Percentiles rank a stretch among this genome's conserved stretches.
Conservation (phyloP, 495 filamentous ascomycete genomes). For the Hyaloscypha bicolor region DNA sequence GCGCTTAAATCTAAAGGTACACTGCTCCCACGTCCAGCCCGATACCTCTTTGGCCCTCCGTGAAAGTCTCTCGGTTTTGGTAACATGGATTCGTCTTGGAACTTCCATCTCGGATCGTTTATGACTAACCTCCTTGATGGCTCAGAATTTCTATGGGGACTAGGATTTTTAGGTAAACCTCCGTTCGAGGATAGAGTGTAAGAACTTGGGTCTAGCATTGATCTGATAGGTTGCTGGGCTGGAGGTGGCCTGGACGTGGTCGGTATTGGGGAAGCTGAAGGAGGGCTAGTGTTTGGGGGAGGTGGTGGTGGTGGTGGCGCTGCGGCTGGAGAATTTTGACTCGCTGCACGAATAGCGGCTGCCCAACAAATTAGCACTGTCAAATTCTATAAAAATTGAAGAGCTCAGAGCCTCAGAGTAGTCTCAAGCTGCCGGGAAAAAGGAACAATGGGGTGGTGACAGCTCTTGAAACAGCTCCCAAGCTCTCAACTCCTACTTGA, state of each 20-base stretch:
- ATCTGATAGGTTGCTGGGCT: conserved; percentile 44
- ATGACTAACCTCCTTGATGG: conserved; percentile 54
- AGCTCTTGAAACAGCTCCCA: too few relatives aligned
- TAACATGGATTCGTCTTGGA: conserved; percentile 77
- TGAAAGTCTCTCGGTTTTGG: conserved; percentile 82
- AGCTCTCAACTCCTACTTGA: too few relatives aligned
- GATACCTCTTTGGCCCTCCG: conserved; percentile 73
- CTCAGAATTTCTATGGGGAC: conserved; percentile 39
- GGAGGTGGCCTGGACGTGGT: conserved; percentile 33
- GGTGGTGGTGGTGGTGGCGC: conserved; percentile 51
- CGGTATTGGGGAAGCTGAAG: conserved; percentile 34
- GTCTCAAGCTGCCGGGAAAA: too few relatives aligned
- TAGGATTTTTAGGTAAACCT: conserved; percentile 41
- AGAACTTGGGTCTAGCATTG: conserved; percentile 71
- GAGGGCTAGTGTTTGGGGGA: conserved; percentile 39
- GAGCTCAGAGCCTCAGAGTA: too few relatives aligned
- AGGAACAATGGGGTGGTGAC: too few relatives aligned
- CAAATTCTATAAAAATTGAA: too few relatives aligned
- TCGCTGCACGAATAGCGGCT: conserved; percentile 51
- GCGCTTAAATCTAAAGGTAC: conserved; percentile 82
- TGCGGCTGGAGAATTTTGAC: conserved; percentile 44
- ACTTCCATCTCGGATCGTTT: conserved; percentile 84
- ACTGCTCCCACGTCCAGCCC: conserved; percentile 89
- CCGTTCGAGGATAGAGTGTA: conserved; percentile 69
- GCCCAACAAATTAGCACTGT: too few relatives aligned